Evolutionary conservation across 2,329 filamentous ascomycete species (phyloP).

Genomic region (Lachnellula arida): DNA sequence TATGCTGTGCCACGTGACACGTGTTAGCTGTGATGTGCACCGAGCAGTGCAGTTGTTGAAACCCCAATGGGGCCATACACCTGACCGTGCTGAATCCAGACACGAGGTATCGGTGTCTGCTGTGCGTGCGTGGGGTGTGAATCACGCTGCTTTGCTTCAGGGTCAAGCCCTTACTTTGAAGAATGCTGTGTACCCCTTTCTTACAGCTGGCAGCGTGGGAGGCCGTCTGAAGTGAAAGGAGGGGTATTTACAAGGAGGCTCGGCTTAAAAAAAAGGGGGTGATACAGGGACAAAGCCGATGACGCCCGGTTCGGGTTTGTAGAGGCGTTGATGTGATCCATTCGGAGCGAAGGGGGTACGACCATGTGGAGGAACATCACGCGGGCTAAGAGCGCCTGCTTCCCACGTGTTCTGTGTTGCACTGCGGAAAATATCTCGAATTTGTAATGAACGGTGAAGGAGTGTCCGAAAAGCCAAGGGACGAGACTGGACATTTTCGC

Average conservation of each 20-base stretch:
- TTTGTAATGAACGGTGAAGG: too few species aligned
- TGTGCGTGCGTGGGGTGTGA: not conserved
- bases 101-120: not conserved
- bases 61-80: not conserved
- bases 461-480: too few species aligned
- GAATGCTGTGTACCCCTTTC: not conserved
- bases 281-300: not conserved
- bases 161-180: not conserved
- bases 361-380: too few species aligned
- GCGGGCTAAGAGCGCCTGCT: too few species aligned
- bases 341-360: too few species aligned
- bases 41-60: too few species aligned
- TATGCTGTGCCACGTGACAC: not conserved
- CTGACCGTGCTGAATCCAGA: not conserved
- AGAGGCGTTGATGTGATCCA: too few species aligned
- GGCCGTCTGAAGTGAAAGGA: not conserved
- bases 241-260: not conserved
- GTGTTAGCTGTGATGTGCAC: not conserved
- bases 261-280: not conserved
- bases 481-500: too few species aligned
- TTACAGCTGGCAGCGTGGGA: not conserved
- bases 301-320: too few species aligned
- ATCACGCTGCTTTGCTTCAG: not conserved
- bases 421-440: too few species aligned
- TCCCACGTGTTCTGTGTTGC: too few species aligned